phyloP scores from a whole-genome alignment of 441 rosid species.

The Melastoma candidum region DNA sequence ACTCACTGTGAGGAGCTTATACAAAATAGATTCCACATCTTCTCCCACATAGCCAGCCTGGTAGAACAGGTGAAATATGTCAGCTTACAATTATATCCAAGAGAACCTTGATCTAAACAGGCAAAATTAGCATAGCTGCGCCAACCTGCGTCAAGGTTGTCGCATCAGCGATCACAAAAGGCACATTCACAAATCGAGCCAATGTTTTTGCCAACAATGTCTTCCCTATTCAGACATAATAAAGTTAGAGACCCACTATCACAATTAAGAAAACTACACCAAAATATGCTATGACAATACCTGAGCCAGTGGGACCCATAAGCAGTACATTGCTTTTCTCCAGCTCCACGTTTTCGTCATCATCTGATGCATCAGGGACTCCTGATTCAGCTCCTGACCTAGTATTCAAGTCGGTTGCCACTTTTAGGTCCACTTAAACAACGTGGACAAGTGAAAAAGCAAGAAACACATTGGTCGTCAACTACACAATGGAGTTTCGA shows the following conservation, averaged over 20 bases:
- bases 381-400: slow-evolving; percentile 73
- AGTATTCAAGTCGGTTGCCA: slow-evolving; percentile 35
- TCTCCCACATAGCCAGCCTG: slow-evolving; percentile 99
- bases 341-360: slow-evolving; percentile 73
- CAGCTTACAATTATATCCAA: no score
- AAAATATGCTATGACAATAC: slow-evolving; percentile 22
- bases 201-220: slow-evolving; percentile 90
- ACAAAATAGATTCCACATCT: slow-evolving; percentile 90
- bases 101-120: no score
- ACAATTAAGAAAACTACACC: slow-evolving; percentile 4
- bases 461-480: background rate
- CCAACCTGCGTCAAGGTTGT: slow-evolving; percentile 92
- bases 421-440: slow-evolving; percentile 14
- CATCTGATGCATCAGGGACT: slow-evolving; percentile 30
- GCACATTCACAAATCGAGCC: slow-evolving; percentile 92
- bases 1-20: slow-evolving; percentile 71
- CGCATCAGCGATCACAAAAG: slow-evolving; percentile 96
- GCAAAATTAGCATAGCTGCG: slow-evolving; percentile 2
- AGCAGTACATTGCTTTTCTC: slow-evolving; percentile 94
- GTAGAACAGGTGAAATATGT: background rate
- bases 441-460: background rate
- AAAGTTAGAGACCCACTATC: slow-evolving; percentile 20
- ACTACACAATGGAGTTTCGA: background rate
- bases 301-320: slow-evolving; percentile 98
- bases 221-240: slow-evolving; percentile 56